Percentiles rank a stretch among this genome's conserved stretches.
Conservation (phyloP, 768 basidiomycete species). For the Rhizopogon vulgaris region DNA sequence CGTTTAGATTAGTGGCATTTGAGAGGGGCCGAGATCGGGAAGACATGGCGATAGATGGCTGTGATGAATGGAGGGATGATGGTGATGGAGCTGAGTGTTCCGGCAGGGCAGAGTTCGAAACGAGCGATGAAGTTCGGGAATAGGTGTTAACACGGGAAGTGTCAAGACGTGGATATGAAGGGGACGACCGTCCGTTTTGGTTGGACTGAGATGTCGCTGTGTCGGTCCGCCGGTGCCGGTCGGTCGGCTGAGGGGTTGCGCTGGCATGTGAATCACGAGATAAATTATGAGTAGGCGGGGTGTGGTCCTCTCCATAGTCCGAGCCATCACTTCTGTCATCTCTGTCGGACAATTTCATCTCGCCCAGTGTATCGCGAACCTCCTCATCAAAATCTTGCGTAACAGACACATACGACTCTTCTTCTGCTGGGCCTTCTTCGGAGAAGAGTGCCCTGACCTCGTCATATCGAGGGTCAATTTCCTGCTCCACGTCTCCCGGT, state of each 20-base stretch:
- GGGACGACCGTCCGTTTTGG: slow-evolving; percentile 23
- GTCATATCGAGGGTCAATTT: slow-evolving; percentile 51
- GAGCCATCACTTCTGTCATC: slow-evolving; percentile 56
- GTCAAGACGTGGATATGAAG: slow-evolving; percentile 22
- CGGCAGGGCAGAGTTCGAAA: slow-evolving; percentile 21
- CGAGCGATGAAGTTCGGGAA: slow-evolving; percentile 23
- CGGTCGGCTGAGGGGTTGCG: slow-evolving; percentile 11
- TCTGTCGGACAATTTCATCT: slow-evolving; percentile 40
- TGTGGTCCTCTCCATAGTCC: slow-evolving; percentile 52
- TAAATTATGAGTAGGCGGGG: slow-evolving; percentile 28
- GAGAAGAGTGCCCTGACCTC: slow-evolving; percentile 53
- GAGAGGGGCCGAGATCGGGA: slow-evolving; percentile 56
- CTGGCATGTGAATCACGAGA: slow-evolving; percentile 19
- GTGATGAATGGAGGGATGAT: slow-evolving; percentile 43
- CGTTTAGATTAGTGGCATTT: slow-evolving; percentile 47
- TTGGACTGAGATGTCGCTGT: slow-evolving; percentile 39
- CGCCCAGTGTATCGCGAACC: slow-evolving; percentile 45
- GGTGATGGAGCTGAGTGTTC: slow-evolving; percentile 34
- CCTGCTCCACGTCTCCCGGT: slow-evolving; percentile 78
- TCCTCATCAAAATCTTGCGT: slow-evolving; percentile 34
- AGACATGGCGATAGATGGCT: slow-evolving; percentile 42
- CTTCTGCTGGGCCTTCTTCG: slow-evolving; percentile 26
- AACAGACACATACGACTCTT: slow-evolving; percentile 18
- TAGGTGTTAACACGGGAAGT: slow-evolving; percentile 17
- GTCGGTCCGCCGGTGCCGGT: slow-evolving; percentile 40